Evolutionary conservation across 495 filamentous ascomycete species (phyloP), one percentile per base, ranked within the genome.

Genomic region (Aspergillus cavernicola): DNA sequence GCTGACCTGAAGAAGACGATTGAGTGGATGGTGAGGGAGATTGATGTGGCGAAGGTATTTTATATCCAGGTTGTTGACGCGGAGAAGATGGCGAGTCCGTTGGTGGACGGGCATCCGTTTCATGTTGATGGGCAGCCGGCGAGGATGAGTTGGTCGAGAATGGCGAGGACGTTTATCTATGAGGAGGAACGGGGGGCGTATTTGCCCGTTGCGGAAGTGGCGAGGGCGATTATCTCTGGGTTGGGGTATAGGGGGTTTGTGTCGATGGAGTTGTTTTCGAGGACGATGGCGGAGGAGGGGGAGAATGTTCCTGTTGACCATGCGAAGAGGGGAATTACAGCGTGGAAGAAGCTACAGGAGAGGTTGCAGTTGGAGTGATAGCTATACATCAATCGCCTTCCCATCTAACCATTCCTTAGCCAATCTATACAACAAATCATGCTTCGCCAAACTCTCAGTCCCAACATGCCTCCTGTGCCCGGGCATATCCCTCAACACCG

Each of bases 61-160:
- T 87, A 83, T 1, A 36, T 31, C 8, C 87, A 91, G 64, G 74
- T 90, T 26, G 85, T 84, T 4, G 85, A 91, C 58, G 87, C 82
- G 6, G 84, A 86, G 60, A 70, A 75, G 19, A 70, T 89, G 22
- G 47, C 58, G 2, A 53, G 70, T 22, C 85, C 85, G 5, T 65
- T 89, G 4, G 61, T 79, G 0, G 55, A 69, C 5, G 79, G 75
- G 13, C 86, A 89, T 63, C 67, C 76, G 8, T 88, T 81, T 61
- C 80, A 86, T 64, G 66, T 79, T n/a, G 65, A 77, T 0, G 78
- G 71, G 9, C 85, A 89, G 66, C 80, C 80, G 29, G 66, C 81
- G 4, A 68, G 84, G 13, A 89, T 90, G 87, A 85, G 76, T 61
- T 90, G 87, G 87, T 83, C 80, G 24, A 72, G 86, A n/a, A 89